Evolutionary conservation across 331 rosid genomes (phyloP), one percentile per base, ranked within the genome.

Genomic region (Phaseolus coccineus): DNA sequence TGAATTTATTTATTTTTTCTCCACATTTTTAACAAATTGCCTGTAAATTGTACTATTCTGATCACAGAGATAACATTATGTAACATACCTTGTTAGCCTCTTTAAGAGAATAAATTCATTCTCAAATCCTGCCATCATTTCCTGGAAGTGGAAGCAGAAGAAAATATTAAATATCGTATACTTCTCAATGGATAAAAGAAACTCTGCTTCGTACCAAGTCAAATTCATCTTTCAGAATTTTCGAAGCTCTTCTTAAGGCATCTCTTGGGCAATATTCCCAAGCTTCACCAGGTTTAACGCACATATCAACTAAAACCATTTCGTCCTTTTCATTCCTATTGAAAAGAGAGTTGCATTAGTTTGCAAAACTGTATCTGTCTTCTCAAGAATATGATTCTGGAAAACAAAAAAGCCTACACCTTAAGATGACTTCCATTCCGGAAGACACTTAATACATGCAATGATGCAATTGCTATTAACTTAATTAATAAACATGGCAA

Each of bases 191-290:
- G 12, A 44, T 44, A 83, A 50, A 73, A 77, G 27, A 69, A 68
- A 16, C 19, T 27, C 24, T 30, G 62, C 66, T 68, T 73, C 94
- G 24, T 86, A 95, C 99, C 96, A 95, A 85, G 87, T 91, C 59
- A 83, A 92, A 92, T 78, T 95, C 99, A 78, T 93, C 91, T 82
- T 95, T 95, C 71, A 95, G 83, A 84, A 91, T 83, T 79, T 79
- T 91, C 62, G 87, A 83, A 84, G 65, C 96, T 85, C 94, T 87
- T 76, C 92, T 85, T 78, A 95, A 68, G 85, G 89, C 80, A 59
- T 88, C 96, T 90, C 99, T 91, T 33, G 97, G 92, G 89, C 99
- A 95, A 87, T 84, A 93, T 65, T 89, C 99, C 97, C 97, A 95
- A 56, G 97, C 88, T 75, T 88, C 90, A 53, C 97, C 97, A 14